Evolutionary conservation across 495 filamentous ascomycete species (phyloP), one percentile per base, ranked within the genome.

Genomic region (Hypomontagnella submonticulosa): DNA sequence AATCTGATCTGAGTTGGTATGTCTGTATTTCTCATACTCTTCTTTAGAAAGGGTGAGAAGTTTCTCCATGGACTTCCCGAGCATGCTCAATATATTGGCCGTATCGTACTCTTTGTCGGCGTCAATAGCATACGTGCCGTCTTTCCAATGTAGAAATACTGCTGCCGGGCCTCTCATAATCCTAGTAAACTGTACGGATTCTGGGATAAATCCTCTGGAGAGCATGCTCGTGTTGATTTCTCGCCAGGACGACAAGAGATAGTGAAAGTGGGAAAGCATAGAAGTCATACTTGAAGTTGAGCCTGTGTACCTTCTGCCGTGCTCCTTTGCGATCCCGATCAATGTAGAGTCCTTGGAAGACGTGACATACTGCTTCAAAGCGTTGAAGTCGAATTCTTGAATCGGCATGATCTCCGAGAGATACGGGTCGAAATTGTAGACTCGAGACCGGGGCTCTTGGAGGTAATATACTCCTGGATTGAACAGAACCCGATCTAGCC

Each of bases 261-360:
- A 97, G 74, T 99, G 95, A 75, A 98, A 97, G 61, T 98, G 95
- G 3, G 87, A 82, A 37, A 99, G 83, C 43, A 88, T 86, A 2
- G 88, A 83, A 3, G 93, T 97, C 93, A 97, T 97, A 75, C 92
- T 97, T 1, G 95, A 98, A 4, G 95, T 97, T 18, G 95, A 98
- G 7, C 96, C 96, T 2, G 92, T 84, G 71, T 97, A 99, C 70
- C 91, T 96, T 70, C 90, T 93, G n/a, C 79, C 71, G 36, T 88
- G 72, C 19, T 86, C 72, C 47, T 79, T 78, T 1, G 93, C 91
- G n/a, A 92, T 82, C 4, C 76, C 54, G 6, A 85, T 81, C 19
- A 98, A 85, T 1, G 77, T 84, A 4, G 77, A 75, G 72, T 99
- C 95, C 69, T 88, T 86, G 1, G 96, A 98, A 1, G 94, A 96